Evolutionary conservation across 2,329 filamentous ascomycete genomes (phyloP).

Genomic region (Exophiala xenobiotica): DNA sequence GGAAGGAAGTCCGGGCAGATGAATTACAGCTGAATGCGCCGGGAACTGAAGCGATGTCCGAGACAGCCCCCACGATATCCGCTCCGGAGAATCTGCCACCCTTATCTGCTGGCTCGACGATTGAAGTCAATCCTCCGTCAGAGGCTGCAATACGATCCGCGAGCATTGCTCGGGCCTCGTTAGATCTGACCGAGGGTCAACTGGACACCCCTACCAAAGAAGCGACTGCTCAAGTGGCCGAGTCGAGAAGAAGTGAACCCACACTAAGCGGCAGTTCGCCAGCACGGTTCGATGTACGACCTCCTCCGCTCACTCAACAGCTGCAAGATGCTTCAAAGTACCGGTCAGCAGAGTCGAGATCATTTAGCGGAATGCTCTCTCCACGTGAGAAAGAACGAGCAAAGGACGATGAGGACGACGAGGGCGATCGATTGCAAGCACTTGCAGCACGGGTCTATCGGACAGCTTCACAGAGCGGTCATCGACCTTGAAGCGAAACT

Average conservation of each 20-base stretch:
- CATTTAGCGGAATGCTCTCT: constrained; percentile 2
- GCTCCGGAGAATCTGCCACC: constrained; percentile 8
- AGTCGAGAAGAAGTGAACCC: constrained; percentile 8
- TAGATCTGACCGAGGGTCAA: constrained; percentile 13
- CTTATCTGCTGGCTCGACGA: constrained; percentile 13
- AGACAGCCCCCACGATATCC: constrained; percentile 18
- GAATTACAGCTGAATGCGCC: constrained; percentile 50
- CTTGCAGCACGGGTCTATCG: constrained; percentile 31
- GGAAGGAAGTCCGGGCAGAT: constrained; percentile 75
- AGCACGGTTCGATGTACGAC: constrained; percentile 28
- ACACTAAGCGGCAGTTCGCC: constrained; percentile 2
- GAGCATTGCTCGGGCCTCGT: constrained; percentile 16
- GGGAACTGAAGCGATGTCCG: constrained; percentile 26
- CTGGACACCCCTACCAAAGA: constrained; percentile 6
- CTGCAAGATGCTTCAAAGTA: constrained; percentile 26
- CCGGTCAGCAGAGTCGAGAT: constrained; percentile 1
- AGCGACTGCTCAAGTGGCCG: background rate
- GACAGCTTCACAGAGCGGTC: constrained; percentile 28
- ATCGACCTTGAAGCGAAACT: constrained; percentile 8
- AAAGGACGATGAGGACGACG: constrained; percentile 42
- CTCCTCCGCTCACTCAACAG: constrained; percentile 26
- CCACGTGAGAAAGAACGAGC: constrained; percentile 1
- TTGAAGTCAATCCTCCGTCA: constrained; percentile 16
- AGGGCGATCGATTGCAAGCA: constrained; percentile 39
- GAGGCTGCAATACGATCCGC: constrained; percentile 8